Evolutionary conservation across 805 yeast species (phyloP), one percentile per base, ranked within the genome.

Genomic region (Zygosaccharomyces bailii): DNA sequence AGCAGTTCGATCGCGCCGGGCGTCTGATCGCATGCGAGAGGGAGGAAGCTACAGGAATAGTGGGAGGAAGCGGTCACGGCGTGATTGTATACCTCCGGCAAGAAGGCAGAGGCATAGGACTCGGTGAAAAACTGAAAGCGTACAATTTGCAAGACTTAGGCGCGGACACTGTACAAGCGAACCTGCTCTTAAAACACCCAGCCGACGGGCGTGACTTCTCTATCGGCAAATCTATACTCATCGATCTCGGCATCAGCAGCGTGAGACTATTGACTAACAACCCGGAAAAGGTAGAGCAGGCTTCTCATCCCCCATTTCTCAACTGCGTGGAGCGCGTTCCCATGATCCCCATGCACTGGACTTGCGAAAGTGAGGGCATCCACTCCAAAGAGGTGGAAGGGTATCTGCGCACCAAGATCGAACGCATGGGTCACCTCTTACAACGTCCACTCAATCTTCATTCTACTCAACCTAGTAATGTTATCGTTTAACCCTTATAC

Each of bases 1-100:
- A 93, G 67, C 99, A 93, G 70, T 86, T 93, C 57, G 97, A 93
- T 66, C 96, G 95, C 66, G 98, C 98, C 1, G 99, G 97, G 6
- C 75, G 95, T 50, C 66, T 88, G 34, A 93, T 93, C 91, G 60
- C 65, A 7, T 51, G 60, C 32, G 61, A 59, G 9, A 55, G 48
- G 20, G 67, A 61, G 41, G 37, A 43, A 8, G 57, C 56, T 19
- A 49, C 61, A 6, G 52, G 56, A 8, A 55, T 61, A 8, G 34
- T 40, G 4, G 96, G 96, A 5, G 70, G 75, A 45, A 75, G 74
- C 39, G 96, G 96, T 13, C 84, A 81, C 53, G 99, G 99, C 17
- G 90, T 96, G 55, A 89, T 93, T 40, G 98, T 93, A 2, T 93
- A 93, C 63, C 71, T 93, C 52, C 79, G 99, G 59, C 99, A 93